Evolutionary conservation across 2,329 filamentous ascomycete genomes (phyloP).

Genomic region (Talaromyces sp.): DNA sequence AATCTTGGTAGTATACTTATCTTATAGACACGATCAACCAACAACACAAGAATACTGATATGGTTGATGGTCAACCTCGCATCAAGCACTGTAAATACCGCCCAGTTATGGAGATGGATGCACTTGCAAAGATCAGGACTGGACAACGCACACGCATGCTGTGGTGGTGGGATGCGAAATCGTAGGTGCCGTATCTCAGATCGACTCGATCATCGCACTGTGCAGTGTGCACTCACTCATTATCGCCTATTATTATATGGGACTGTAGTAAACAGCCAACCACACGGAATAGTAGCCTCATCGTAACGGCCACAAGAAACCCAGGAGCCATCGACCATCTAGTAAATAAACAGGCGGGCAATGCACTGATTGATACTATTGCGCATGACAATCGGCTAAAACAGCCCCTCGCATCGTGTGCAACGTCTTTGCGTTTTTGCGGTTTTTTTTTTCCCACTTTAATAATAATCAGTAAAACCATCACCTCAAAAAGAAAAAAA

Average conservation of each 20-base stretch:
- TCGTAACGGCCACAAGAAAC: background rate
- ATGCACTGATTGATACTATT: background rate
- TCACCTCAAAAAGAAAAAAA: too few relatives aligned
- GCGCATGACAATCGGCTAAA: background rate
- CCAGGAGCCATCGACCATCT: background rate
- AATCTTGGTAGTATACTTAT: too few relatives aligned
- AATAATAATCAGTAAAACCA: background rate
- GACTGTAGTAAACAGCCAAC: background rate
- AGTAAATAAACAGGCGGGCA: background rate
- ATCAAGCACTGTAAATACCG: background rate
- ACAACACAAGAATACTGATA: too few relatives aligned
- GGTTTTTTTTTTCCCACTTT: too few relatives aligned
- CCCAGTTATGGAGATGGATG: background rate
- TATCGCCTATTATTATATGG: background rate
- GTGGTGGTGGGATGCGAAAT: background rate
- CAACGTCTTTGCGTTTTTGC: background rate
- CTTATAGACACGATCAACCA: too few relatives aligned
- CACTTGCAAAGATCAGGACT: background rate
- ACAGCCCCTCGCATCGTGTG: background rate
- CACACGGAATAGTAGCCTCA: background rate
- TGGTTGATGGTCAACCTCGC: too few relatives aligned
- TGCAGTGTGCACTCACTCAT: background rate
- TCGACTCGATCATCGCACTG: background rate
- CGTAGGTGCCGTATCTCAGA: background rate
- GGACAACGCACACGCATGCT: background rate